Evolutionary conservation across 228 moss, liverwort and hornwort genomes (phyloP).

Genomic region (Sphagnum magellanicum): DNA sequence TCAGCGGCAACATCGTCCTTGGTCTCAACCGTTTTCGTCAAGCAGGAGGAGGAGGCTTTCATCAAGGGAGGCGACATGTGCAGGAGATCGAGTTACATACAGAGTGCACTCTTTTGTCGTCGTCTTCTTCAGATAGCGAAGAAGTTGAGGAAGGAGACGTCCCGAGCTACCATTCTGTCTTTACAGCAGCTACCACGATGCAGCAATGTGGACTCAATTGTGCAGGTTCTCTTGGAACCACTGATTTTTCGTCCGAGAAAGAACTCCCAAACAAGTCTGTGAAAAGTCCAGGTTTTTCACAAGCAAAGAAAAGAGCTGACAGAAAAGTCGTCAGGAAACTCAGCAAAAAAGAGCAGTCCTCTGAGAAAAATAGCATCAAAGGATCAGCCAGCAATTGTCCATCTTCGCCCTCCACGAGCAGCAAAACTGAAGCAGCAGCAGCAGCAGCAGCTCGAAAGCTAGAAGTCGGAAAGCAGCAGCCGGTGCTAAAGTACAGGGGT

Average conservation of each 20-base stretch:
- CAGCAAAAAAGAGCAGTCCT: too few species aligned
- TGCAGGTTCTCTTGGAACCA: conserved; percentile 27
- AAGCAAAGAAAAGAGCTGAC: too few species aligned
- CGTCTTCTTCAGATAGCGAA: conserved; percentile 30
- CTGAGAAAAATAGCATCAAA: too few species aligned
- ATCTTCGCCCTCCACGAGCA: too few species aligned
- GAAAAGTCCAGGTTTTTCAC: conserved; percentile 9
- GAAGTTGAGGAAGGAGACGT: conserved; percentile 38
- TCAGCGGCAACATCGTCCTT: not conserved
- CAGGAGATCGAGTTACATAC: conserved; percentile 53
- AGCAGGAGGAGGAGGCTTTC: too few species aligned
- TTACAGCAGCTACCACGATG: conserved; percentile 54
- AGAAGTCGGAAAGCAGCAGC: too few species aligned
- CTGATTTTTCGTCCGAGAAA: too few species aligned
- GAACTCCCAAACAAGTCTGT: conserved; percentile 1
- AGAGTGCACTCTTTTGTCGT: too few species aligned
- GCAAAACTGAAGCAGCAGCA: not conserved
- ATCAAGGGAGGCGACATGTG: conserved; percentile 15
- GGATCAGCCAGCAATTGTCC: too few species aligned
- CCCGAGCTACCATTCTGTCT: conserved; percentile 43
- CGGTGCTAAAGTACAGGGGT: conserved; percentile 50
- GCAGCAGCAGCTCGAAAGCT: not conserved
- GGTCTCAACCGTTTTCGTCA: too few species aligned
- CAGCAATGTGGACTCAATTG: conserved; percentile 50
- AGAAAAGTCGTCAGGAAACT: too few species aligned